Evolutionary conservation across 768 basidiomycete species (phyloP).

Genomic region (Naganishia antarctica): DNA sequence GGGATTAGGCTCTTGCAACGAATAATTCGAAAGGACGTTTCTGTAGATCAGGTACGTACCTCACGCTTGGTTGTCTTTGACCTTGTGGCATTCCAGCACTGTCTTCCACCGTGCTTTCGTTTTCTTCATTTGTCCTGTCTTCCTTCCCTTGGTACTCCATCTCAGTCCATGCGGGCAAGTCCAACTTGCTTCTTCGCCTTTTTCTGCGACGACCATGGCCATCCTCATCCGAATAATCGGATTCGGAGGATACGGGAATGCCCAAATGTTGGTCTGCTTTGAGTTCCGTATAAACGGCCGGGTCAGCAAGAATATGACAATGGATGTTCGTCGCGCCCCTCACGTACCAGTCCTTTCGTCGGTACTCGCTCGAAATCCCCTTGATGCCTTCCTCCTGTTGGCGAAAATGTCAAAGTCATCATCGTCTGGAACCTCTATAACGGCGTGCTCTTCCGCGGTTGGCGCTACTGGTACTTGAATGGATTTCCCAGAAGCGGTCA

Average conservation of each 20-base stretch:
- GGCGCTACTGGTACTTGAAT: not conserved
- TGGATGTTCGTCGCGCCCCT: no score
- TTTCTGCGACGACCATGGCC: not conserved
- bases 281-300: not conserved
- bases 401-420: constrained; percentile 15
- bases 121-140: not conserved
- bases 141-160: not conserved
- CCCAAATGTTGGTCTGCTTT: not conserved
- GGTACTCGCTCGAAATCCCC: not conserved
- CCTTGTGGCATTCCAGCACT: not conserved
- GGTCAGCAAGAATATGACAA: no score
- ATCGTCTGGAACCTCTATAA: not conserved
- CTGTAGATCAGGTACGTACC: not conserved
- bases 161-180: not conserved
- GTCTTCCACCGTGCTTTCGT: not conserved
- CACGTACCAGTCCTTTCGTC: constrained; percentile 1
- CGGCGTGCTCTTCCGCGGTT: not conserved
- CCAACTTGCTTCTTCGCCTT: not conserved
- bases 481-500: not conserved
- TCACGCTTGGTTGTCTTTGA: not conserved
- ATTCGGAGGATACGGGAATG: not conserved
- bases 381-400: not conserved
- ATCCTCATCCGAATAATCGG: constrained; percentile 16
- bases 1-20: no score
- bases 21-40: no score